These are phyloP conservation scores for Pestalotiopsis fici DNA, from an alignment of 2,329 filamentous ascomycete species.

Conservation along the genomic window DNA sequence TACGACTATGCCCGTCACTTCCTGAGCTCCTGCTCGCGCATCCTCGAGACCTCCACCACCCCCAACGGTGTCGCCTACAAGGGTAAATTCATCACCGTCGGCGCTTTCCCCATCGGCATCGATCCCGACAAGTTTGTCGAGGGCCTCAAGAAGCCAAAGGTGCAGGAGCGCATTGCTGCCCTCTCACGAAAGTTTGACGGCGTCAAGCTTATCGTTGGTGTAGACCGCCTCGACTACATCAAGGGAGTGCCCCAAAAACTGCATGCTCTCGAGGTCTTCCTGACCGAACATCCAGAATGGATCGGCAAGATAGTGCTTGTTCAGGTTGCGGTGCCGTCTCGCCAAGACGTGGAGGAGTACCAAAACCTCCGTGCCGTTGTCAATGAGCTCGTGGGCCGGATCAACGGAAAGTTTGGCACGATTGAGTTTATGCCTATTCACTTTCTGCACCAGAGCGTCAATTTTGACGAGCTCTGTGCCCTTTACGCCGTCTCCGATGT, in stretches of 20 bases:
- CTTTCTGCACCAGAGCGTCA: conserved; percentile 95
- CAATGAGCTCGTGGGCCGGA: conserved; percentile 93
- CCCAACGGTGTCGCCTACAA: conserved; percentile 93
- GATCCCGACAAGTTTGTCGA: conserved; percentile 96
- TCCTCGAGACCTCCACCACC: conserved; percentile 79
- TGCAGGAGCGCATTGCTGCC: conserved; percentile 83
- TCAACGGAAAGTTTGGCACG: conserved; percentile 96
- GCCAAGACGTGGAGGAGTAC: conserved; percentile 96
- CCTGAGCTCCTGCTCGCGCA: conserved; percentile 92
- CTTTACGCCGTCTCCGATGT: conserved; percentile 91
- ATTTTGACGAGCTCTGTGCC: conserved; percentile 91
- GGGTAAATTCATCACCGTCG: conserved; percentile 85
- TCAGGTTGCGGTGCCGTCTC: conserved; percentile 91
- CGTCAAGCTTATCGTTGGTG: conserved; percentile 94
- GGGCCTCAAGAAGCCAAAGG: conserved; percentile 79
- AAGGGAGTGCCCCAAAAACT: conserved; percentile 98
- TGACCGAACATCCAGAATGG: conserved; percentile 97
- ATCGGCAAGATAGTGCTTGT: conserved; percentile 96
- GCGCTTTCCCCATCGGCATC: conserved; percentile 96
- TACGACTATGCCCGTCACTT: conserved; percentile 99
- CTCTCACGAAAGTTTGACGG: conserved; percentile 91
- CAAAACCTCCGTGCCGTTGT: conserved; percentile 94
- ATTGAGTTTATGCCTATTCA: conserved; percentile 99
- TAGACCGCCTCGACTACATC: conserved; percentile 97
- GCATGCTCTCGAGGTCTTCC: conserved; percentile 92